Evolutionary conservation across 2,329 filamentous ascomycete genomes (phyloP).

Genomic region (Myriosclerotinia scirpicola): DNA sequence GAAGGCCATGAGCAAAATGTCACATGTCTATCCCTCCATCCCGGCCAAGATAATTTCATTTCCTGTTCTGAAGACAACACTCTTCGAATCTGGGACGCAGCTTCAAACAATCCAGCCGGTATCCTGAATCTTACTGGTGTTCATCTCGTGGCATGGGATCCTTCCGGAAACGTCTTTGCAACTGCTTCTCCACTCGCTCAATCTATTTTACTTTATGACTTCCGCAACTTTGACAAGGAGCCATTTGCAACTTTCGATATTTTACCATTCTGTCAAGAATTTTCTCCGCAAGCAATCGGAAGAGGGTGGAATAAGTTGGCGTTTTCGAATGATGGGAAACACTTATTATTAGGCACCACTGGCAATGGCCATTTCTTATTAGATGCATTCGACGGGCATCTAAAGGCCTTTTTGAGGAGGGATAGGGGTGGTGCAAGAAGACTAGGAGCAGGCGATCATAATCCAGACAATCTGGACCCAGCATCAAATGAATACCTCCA

Average conservation of each 20-base stretch:
- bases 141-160: slow-evolving; percentile 85
- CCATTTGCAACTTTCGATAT: slow-evolving; percentile 88
- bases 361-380: slow-evolving; percentile 84
- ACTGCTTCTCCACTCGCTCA: slow-evolving; percentile 80
- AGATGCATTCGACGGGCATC: slow-evolving; percentile 83
- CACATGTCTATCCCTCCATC: slow-evolving; percentile 80
- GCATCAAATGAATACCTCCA: slow-evolving; percentile 40
- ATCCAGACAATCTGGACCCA: slow-evolving; percentile 35
- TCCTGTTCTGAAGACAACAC: slow-evolving; percentile 91
- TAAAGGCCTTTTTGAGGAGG: slow-evolving; percentile 71
- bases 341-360: slow-evolving; percentile 78
- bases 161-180: slow-evolving; percentile 87
- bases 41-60: slow-evolving; percentile 85
- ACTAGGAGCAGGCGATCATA: slow-evolving; percentile 53
- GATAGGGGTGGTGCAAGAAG: slow-evolving; percentile 55
- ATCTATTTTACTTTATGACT: slow-evolving; percentile 83
- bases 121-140: slow-evolving; percentile 78
- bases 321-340: slow-evolving; percentile 94
- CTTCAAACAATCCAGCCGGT: slow-evolving; percentile 75
- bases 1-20: slow-evolving; percentile 84
- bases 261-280: slow-evolving; percentile 52
- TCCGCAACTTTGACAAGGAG: slow-evolving; percentile 88
- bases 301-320: slow-evolving; percentile 87
- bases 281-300: slow-evolving; percentile 48
- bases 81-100: slow-evolving; percentile 80